Base-by-base conservation (phyloP, 2,329 filamentous ascomycete genomes). In the Chrysosporium keratinophilum region DNA sequence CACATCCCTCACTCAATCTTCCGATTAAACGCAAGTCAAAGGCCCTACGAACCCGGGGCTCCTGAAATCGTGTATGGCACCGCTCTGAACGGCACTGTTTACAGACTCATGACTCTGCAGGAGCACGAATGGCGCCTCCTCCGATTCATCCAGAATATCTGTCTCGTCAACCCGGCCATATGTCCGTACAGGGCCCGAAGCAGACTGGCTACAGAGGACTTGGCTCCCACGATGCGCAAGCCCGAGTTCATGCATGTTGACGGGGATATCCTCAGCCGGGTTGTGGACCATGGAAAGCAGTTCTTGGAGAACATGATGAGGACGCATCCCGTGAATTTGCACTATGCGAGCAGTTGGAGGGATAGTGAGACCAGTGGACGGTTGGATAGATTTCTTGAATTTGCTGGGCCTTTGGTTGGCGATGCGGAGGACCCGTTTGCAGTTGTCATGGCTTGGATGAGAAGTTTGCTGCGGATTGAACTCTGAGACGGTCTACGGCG, bases 71-170 rank as follows among this genome's bases (percentile, higher is more conserved):
- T 54, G 65, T 90, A 71, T 34, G 87, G 85, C 1, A 74, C 84
- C 5, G 79, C 79, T 5, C 76, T 88, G 34, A 81, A 87, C 62
- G 87, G 87, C 1, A 81, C 83, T 0, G 62, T 90, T 20, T 80
- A 80, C 57, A 79, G 85, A 54, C 84, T 96, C 61, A 78, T 78
- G 0, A 70, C 90, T 12, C 70, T 97, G 0, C 72, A 76, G 9
- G 62, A 77, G 15, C 68, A 78, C 1, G 77, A 83, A 6, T 86
- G 84, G 80, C 76, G 77, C 5, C 73, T 95, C 3, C 74, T 97
- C 4, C 77, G 78, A 54, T 81, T 91, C 58, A 65, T 96, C 1
- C 84, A 94, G 63, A 84, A 85, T 55, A 65, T 94, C 46, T 81
- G 80, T 28, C 66, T 76, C 45, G 66, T 69, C 23, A 77, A 75